Percentiles rank a stretch among this genome's conserved stretches.
Conservation (phyloP, 129 eudicot genomes). For the Artemisia tridentata region DNA sequence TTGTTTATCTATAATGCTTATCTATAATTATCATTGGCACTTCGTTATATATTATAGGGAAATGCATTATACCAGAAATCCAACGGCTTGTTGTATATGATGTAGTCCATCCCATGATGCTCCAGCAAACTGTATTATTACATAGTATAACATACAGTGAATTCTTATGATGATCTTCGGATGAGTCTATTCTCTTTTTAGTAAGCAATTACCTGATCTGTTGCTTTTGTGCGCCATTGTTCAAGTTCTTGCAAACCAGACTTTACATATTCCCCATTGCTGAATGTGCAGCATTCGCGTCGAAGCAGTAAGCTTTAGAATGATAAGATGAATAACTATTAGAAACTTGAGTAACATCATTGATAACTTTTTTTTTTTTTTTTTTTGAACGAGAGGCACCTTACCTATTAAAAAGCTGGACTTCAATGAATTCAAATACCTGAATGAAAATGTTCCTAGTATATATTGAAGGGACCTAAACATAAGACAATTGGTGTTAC, state of each 20-base stretch:
- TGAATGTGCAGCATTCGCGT: slow-evolving; percentile 98
- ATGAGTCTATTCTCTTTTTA: background rate
- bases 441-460: slow-evolving; percentile 83
- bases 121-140: slow-evolving; percentile 58
- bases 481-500: slow-evolving; percentile 15
- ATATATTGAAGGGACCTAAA: slow-evolving; percentile 77
- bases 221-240: slow-evolving; percentile 82
- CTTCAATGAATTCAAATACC: slow-evolving; percentile 91
- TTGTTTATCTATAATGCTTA: background rate
- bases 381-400: slow-evolving; percentile 1
- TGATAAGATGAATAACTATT: slow-evolving; percentile 5
- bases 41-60: background rate
- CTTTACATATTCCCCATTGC: slow-evolving; percentile 95
- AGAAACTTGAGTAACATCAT: background rate
- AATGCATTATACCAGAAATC: slow-evolving; percentile 60
- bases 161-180: background rate
- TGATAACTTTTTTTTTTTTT: background rate
- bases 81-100: slow-evolving; percentile 95
- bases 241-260: slow-evolving; percentile 93
- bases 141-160: slow-evolving; percentile 11
- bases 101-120: slow-evolving; percentile 89
- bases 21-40: background rate
- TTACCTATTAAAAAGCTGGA: slow-evolving; percentile 97
- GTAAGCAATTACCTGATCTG: slow-evolving; percentile 59
- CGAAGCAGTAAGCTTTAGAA: slow-evolving; percentile 82